phyloP scores from a whole-genome alignment of 1,284 basidiomycete genomes.

The Cystobasidium sp. region DNA sequence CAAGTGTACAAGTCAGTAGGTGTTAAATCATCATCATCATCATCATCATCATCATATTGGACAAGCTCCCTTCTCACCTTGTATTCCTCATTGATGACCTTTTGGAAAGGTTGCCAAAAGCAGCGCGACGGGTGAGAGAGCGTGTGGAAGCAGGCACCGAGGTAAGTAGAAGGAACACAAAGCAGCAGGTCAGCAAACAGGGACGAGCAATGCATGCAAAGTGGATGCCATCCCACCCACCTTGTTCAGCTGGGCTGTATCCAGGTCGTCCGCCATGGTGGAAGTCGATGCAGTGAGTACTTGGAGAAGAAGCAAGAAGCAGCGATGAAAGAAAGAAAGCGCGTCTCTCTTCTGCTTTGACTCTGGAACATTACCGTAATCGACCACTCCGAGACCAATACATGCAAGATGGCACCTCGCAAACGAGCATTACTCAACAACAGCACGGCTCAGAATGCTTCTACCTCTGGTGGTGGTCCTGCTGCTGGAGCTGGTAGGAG shows the following conservation, averaged over 20 bases:
- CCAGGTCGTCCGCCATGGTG: constrained; percentile 43
- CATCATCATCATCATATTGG: neutral
- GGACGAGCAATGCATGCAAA: neutral
- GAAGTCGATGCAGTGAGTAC: neutral
- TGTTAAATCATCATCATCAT: neutral
- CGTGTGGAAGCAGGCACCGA: neutral
- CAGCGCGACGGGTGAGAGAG: neutral
- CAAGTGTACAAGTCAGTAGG: neutral
- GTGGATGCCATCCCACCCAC: constrained; percentile 3
- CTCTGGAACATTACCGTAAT: constrained; percentile 2
- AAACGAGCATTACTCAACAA: constrained; percentile 13
- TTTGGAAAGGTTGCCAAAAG: neutral
- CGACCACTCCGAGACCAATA: neutral
- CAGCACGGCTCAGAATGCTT: neutral
- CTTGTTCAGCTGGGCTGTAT: constrained; percentile 46
- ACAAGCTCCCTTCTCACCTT: constrained; percentile 57
- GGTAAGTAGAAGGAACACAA: neutral
- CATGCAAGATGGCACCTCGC: constrained; percentile 10
- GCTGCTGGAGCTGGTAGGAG: neutral
- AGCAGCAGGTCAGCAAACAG: neutral
- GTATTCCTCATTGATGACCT: constrained; percentile 60
- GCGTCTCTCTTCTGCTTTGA: constrained; percentile 1
- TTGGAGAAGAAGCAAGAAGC: neutral
- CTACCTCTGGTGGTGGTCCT: neutral
- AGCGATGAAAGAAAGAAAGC: neutral